Base-by-base conservation (phyloP, 805 yeast species). In the Metschnikowia lunata region DNA sequence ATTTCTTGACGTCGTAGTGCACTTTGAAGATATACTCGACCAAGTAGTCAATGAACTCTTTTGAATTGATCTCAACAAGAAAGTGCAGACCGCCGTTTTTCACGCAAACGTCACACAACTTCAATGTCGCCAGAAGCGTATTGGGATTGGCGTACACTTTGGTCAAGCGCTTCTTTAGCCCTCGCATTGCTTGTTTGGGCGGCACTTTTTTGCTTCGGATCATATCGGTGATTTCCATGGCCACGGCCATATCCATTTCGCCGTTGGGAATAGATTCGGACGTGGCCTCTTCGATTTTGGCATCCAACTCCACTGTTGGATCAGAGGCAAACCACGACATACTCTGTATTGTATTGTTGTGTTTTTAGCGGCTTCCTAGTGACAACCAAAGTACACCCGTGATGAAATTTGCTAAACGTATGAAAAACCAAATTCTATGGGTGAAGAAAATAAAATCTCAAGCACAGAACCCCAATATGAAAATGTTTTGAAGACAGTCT, bases 71-170 rank as follows among this genome's bases (percentile, higher is more conserved):
- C 56, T 88, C 97, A 15, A 69, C 72, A 18, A 91, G 71, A 56
- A 93, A 90, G 55, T 88, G 95, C 38, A 73, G 72, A 7, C 99
- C 99, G 37, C 97, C 90, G 61, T 93, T 93, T 66, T 93, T 93
- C 43, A 91, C 83, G 64, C 96, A 86, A 37, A 88, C 75, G 56
- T 93, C 98, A 29, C 84, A 72, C 49, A 93, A 69, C 57, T 84
- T 85, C 58, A 93, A 74, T 0, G 90, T 72, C 6, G 93, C 78
- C 26, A 82, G 73, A 57, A 87, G 86, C 8, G 82, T 78, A 61
- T 90, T 89, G 9, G 97, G 96, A 60, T 90, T 90, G 43, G 71
- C 68, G 46, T 66, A 57, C 18, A 82, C 77, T 29, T 67, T 61
- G 26, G 82, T 71, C 14, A 89, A 69, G 39, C 96, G 75, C 54